A percentile compares a stretch with the other conserved stretches of the same genome.
Conservation (phyloP, 495 filamentous ascomycete species). For the Penicillium subrubescens region DNA sequence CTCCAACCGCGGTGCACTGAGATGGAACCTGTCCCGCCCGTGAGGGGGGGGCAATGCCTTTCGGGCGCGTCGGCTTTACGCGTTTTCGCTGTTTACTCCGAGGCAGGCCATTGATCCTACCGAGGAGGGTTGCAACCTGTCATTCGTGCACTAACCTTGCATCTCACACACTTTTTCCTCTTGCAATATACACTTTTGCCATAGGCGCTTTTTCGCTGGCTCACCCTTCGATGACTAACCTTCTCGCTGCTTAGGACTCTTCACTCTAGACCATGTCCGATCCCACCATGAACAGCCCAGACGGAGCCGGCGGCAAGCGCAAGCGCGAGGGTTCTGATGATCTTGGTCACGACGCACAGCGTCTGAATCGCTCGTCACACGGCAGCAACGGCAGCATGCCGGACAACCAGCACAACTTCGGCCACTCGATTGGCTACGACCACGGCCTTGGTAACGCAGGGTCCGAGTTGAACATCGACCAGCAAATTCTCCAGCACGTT, state of each 20-base stretch:
- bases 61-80: constrained; percentile 35
- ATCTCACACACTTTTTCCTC: background rate
- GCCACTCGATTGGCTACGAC: constrained; percentile 45
- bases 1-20: background rate
- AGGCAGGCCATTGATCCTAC: constrained; percentile 21
- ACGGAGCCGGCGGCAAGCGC: constrained; percentile 45
- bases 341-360: constrained; percentile 45
- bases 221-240: constrained; percentile 26
- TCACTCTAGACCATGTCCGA: constrained; percentile 40
- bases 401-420: constrained; percentile 44
- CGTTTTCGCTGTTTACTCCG: constrained; percentile 27
- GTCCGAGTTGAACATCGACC: constrained; percentile 49
- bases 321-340: constrained; percentile 50
- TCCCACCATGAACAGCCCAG: constrained; percentile 41
- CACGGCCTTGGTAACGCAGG: constrained; percentile 41
- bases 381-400: constrained; percentile 49
- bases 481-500: constrained; percentile 53
- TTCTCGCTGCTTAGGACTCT: constrained; percentile 11
- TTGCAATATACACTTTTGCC: background rate
- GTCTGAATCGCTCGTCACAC: constrained; percentile 47
- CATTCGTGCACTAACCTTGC: constrained; percentile 5
- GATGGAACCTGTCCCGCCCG: constrained; percentile 6
- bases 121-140: constrained; percentile 14
- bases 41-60: background rate
- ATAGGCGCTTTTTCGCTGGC: constrained; percentile 2